phyloP scores from a whole-genome alignment of 2,329 filamentous ascomycete species.

The Claviceps paspali region DNA sequence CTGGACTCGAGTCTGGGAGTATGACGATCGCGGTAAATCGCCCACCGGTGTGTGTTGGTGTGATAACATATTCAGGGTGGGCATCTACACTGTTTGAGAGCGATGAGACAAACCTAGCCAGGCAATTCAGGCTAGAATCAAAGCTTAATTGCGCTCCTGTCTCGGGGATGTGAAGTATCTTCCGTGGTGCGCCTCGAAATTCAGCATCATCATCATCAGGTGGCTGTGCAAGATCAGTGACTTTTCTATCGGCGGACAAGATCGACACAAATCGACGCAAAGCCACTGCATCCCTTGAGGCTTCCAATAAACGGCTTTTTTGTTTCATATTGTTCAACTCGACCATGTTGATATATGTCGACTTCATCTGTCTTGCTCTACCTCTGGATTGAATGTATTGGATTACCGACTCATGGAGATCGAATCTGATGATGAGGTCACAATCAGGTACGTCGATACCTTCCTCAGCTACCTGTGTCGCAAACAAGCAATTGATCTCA shows the following conservation, averaged over 20 bases:
- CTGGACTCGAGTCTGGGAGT: constrained; percentile 58
- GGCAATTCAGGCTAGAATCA: constrained; percentile 52
- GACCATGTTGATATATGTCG: constrained; percentile 72
- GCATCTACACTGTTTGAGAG: constrained; percentile 25
- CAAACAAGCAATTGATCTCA: constrained; percentile 46
- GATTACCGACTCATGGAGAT: constrained; percentile 79
- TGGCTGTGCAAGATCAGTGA: constrained; percentile 13
- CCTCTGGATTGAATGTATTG: constrained; percentile 91
- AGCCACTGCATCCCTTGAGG: constrained; percentile 41
- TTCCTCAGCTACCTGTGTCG: constrained; percentile 53
- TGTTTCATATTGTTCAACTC: constrained; percentile 56
- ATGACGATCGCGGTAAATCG: constrained; percentile 65
- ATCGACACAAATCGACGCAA: constrained; percentile 64
- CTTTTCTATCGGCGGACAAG: constrained; percentile 57
- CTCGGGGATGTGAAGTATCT: constrained; percentile 41
- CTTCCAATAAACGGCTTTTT: constrained; percentile 37
- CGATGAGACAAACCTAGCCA: constrained; percentile 59
- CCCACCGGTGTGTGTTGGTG: constrained; percentile 25
- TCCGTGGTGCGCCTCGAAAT: constrained; percentile 19
- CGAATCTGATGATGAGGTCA: constrained; percentile 59
- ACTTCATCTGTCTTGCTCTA: constrained; percentile 62
- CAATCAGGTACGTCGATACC: constrained; percentile 54
- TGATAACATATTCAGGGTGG: constrained; percentile 45
- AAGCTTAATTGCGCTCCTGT: constrained; percentile 72
- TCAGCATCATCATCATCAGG: constrained; percentile 5